Evolutionary conservation across 2,329 filamentous ascomycete genomes (phyloP).

Genomic region (Monilinia fructigena): DNA sequence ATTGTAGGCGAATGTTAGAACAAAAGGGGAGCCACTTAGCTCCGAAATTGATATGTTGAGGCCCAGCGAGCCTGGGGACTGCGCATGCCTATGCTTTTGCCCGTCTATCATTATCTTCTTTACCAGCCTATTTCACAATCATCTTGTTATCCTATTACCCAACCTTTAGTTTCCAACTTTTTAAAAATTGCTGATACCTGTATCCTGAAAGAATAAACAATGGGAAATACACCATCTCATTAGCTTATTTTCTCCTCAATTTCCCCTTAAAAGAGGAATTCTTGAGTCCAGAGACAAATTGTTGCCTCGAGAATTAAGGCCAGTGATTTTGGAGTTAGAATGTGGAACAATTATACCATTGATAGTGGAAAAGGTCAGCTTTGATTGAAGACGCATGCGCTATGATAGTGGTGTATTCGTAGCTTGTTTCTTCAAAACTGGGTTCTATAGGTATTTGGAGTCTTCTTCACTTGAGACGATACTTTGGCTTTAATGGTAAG

Average conservation of each 20-base stretch:
- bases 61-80: too few species aligned
- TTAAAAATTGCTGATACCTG: too few species aligned
- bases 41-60: too few species aligned
- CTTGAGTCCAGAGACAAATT: conserved; percentile 13
- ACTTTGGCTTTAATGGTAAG: neutral
- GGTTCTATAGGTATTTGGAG: neutral
- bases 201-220: neutral
- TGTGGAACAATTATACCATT: conserved; percentile 3
- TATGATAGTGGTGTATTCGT: neutral
- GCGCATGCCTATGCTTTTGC: too few species aligned
- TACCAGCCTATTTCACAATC: too few species aligned
- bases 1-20: too few species aligned
- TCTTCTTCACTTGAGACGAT: neutral
- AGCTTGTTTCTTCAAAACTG: neutral
- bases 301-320: conserved; percentile 1
- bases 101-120: too few species aligned
- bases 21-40: too few species aligned
- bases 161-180: too few species aligned
- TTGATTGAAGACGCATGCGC: neutral
- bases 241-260: neutral
- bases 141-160: too few species aligned
- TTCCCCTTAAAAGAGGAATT: neutral
- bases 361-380: neutral
- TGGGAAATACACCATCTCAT: conserved; percentile 14
- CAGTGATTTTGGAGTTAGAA: neutral